Percentiles rank a stretch among this genome's conserved stretches.
phyloP scores from a whole-genome alignment of 495 filamentous ascomycete species.

The Xylaria sp. region DNA sequence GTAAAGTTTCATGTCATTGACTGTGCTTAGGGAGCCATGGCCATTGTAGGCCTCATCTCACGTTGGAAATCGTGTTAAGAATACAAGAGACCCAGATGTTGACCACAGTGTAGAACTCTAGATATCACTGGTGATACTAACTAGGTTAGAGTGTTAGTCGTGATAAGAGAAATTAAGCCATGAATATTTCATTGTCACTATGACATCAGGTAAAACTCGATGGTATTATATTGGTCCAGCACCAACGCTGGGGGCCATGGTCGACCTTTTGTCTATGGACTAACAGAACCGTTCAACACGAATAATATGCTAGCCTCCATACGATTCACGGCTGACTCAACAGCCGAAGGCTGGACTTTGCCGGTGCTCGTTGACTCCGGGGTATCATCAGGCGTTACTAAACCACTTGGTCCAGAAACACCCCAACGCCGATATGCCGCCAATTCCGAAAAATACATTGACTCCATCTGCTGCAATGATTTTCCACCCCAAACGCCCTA shows the following conservation, averaged over 20 bases:
- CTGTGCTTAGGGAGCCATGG: neutral
- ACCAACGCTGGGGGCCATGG: neutral
- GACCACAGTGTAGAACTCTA: neutral
- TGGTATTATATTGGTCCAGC: slow-evolving; percentile 6
- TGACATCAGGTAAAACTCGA: neutral
- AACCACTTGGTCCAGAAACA: slow-evolving; percentile 40
- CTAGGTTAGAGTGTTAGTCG: too few relatives aligned
- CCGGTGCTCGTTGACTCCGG: slow-evolving; percentile 14
- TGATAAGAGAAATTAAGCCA: too few relatives aligned
- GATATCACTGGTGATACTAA: too few relatives aligned
- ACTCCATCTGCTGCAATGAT: slow-evolving; percentile 20
- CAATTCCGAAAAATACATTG: neutral
- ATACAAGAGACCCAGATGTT: neutral
- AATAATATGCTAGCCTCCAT: slow-evolving; percentile 3
- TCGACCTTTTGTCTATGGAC: slow-evolving; percentile 16
- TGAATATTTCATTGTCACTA: neutral
- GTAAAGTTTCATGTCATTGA: neutral
- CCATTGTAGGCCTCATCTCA: too few relatives aligned
- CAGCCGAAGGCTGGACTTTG: neutral
- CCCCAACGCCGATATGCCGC: slow-evolving; percentile 35
- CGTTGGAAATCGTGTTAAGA: neutral
- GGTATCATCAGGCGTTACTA: slow-evolving; percentile 37
- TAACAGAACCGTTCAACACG: neutral
- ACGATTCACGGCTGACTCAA: neutral
- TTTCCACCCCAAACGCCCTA: slow-evolving; percentile 25